Conservation (phyloP, 2,329 filamentous ascomycete species). For the Drechslerella stenobrocha region DNA sequence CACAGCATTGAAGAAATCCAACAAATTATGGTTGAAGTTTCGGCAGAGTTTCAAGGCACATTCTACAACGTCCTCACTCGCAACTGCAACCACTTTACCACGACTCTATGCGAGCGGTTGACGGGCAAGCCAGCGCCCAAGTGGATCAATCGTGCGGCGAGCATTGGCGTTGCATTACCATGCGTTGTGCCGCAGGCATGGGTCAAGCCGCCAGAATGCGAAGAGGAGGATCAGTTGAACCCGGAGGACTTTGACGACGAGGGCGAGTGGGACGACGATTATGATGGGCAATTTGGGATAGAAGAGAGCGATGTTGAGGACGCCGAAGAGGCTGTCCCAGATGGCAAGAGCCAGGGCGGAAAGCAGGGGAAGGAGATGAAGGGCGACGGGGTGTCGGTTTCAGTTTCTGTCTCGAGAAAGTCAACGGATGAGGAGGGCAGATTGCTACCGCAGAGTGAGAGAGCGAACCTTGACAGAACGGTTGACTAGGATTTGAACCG, state of each 20-base stretch:
- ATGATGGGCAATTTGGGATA: conserved; percentile 33
- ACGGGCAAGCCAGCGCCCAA: conserved; percentile 70
- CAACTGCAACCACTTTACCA: conserved; percentile 89
- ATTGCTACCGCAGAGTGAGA: conserved; percentile 33
- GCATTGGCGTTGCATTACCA: conserved; percentile 76
- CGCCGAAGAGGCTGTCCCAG: conserved; percentile 1
- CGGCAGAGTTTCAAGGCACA: conserved; percentile 72
- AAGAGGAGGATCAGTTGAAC: conserved; percentile 54
- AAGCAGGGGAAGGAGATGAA: conserved; percentile 6
- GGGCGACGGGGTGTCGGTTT: not conserved
- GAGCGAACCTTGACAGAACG: conserved; percentile 28
- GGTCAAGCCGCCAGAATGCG: conserved; percentile 76
- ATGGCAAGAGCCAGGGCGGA: conserved; percentile 2
- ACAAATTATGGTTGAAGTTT: conserved; percentile 68
- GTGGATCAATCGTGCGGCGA: conserved; percentile 84
- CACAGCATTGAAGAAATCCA: conserved; percentile 71
- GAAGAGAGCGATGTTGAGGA: conserved; percentile 29
- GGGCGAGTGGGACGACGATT: conserved; percentile 31
- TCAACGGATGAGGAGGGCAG: conserved; percentile 30
- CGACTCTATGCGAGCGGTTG: conserved; percentile 71
- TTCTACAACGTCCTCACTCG: conserved; percentile 78
- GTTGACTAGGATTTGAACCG: conserved; percentile 25
- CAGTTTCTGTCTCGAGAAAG: conserved; percentile 3
- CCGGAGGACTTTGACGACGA: conserved; percentile 38
- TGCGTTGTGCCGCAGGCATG: conserved; percentile 82